These are phyloP conservation scores for Nakazawaea sp. DNA, from an alignment of 805 yeast genomes.

Conservation along the genomic window DNA sequence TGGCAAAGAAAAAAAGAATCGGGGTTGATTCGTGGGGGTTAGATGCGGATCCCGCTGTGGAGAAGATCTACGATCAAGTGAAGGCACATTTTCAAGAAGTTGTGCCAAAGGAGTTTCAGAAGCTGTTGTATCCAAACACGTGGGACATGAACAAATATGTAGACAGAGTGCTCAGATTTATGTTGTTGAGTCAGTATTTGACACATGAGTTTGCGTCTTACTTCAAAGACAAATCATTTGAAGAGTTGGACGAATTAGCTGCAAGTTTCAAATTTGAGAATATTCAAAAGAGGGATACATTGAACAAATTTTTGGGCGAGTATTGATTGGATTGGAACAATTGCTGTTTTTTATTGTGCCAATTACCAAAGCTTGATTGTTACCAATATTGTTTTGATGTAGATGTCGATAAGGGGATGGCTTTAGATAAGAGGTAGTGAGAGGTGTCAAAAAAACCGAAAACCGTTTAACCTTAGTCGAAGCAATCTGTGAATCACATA, in stretches of 20 bases:
- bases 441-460: too few species aligned
- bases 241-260: slow-evolving; percentile 43
- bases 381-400: too few species aligned
- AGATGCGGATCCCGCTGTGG: slow-evolving; percentile 34
- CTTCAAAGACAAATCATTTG: slow-evolving; percentile 32
- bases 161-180: slow-evolving; percentile 32
- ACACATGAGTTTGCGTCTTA: slow-evolving; percentile 40
- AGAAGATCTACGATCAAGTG: slow-evolving; percentile 28
- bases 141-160: slow-evolving; percentile 34
- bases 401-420: too few species aligned
- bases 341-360: too few species aligned
- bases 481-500: too few species aligned
- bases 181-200: slow-evolving; percentile 35
- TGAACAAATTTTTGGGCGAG: slow-evolving; percentile 21
- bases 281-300: slow-evolving; percentile 31
- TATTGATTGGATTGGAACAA: slow-evolving; percentile 1
- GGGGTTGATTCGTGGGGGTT: slow-evolving; percentile 47
- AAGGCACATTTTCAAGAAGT: slow-evolving; percentile 29
- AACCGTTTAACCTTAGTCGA: too few species aligned
- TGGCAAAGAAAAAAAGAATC: slow-evolving; percentile 33
- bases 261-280: slow-evolving; percentile 45
- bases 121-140: slow-evolving; percentile 31
- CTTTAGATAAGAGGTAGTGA: too few species aligned
- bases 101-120: slow-evolving; percentile 33
- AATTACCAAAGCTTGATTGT: too few species aligned